Base-by-base conservation (phyloP, 257 asterid species). In the Solanum rostratum region DNA sequence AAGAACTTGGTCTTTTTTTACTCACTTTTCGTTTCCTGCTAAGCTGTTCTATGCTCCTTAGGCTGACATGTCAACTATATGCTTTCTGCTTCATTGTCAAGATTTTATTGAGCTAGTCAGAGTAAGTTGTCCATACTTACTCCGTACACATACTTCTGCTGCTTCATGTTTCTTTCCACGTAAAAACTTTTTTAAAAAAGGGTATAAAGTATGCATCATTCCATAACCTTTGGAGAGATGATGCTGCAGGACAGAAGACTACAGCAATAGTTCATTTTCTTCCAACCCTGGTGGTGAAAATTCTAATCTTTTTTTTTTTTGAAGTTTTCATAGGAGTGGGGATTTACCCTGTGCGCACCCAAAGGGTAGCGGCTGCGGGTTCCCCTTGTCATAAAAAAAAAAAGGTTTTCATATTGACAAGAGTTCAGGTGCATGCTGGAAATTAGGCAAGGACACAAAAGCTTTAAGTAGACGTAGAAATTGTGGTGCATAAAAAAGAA, bases 61-160 rank as follows among this genome's bases (percentile, higher is more conserved):
- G 98, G 97, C 91, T 84, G 93, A 84, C 71, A 88, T 90, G 37
- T 95, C 99, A 65, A 84, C 97, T 73, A 84, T 94, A 71, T 94
- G 97, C 90, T 94, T 95, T 88, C 76, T 94, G 91, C 91, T 95
- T 50, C 95, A 91, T n/a, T 91, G 96, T 89, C 99, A 95, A 92
- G 92, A 93, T 52, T 95, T 93, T 84, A 91, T 94, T 84, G 97
- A 93, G 92, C 96, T 95, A 50, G 93, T 95, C 83, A 94, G 97
- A 96, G 98, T 96, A 91, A 91, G 80, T 79, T 43, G 83, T 52
- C 83, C 74, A 13, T n/a, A n/a, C 66, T 59, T n/a, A 1, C 7
- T 57, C 30, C 5, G 37, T 73, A 43, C 24, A 60, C 41, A 53
- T 43, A 60, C 81, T 65, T 71, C 84, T 84, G 84, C 55, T 79